phyloP scores from a whole-genome alignment of 805 yeast genomes.

The Candida nanaspora region DNA sequence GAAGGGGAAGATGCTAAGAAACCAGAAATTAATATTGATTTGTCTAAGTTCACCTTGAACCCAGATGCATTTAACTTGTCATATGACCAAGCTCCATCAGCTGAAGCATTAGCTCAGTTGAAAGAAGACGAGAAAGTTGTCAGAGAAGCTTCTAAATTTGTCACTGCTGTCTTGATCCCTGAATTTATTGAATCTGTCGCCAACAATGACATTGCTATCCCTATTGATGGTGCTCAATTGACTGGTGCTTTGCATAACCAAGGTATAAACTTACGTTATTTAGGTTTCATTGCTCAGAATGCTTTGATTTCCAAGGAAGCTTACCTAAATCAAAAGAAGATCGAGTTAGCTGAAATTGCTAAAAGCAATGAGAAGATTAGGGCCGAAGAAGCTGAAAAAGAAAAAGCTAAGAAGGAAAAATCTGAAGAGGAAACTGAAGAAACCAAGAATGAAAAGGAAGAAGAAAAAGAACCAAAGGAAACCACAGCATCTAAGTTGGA shows the following conservation, averaged over 20 bases:
- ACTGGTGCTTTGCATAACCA: conserved; percentile 59
- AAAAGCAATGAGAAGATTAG: conserved; percentile 14
- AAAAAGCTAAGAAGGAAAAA: conserved; percentile 21
- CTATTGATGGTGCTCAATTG: conserved; percentile 78
- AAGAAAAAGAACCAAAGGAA: conserved; percentile 26
- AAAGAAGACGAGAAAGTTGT: conserved; percentile 57
- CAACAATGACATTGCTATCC: conserved; percentile 44
- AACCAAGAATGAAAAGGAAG: conserved; percentile 24
- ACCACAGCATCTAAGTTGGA: conserved; percentile 28
- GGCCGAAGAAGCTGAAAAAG: conserved; percentile 13
- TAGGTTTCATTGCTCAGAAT: conserved; percentile 52
- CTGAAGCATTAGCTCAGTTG: conserved; percentile 27
- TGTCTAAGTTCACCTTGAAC: conserved; percentile 54
- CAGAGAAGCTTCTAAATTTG: conserved; percentile 59
- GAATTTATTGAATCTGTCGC: conserved; percentile 51
- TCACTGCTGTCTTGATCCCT: conserved; percentile 53
- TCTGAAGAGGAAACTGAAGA: conserved; percentile 15
- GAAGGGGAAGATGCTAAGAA: conserved; percentile 30
- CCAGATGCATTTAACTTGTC: conserved; percentile 66
- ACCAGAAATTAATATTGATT: conserved; percentile 45
- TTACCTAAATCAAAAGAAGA: conserved; percentile 6
- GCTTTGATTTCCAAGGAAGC: conserved; percentile 17
- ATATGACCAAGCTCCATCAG: conserved; percentile 29
- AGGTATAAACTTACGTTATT: conserved; percentile 87
- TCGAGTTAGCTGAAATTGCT: conserved; percentile 24